Evolutionary conservation across 2,329 filamentous ascomycete species (phyloP), one percentile per base, ranked within the genome.

Genomic region (Pseudopyrenochaeta lycopersici): DNA sequence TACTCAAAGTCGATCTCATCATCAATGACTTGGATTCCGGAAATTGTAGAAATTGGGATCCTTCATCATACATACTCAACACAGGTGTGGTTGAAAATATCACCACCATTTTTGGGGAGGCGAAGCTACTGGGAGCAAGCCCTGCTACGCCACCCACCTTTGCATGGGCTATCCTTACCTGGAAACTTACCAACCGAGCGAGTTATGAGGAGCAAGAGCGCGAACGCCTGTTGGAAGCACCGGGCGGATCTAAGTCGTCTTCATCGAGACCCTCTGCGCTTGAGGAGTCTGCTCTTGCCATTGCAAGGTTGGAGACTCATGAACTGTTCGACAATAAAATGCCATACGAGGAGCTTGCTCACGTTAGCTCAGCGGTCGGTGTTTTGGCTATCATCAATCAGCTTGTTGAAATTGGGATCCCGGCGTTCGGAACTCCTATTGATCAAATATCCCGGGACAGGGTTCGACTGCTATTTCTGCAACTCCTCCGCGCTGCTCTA

Each of bases 61-160:
- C 38, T 72, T 82, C 57, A 72, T 83, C 83, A 0, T 97, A 92
- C 68, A 80, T 96, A 41, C 81, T 89, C 15, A 88, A 90, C 44
- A 84, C 87, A 2, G 83, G 86, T 6, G 85, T 90, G 17, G 81
- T 96, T n/a, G 83, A 85, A 43, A 84, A 88, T 48, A 84, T 97
- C 12, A 91, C 94, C 63, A 84, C 84, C 46, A 84, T 89, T n/a
- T 81, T 97, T 30, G 76, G 88, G 20, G 79, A 81, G 49, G 85
- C 87, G 7, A 81, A 81, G 23, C 70, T 77, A 15, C 39, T 71
- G 17, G 83, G 83, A 14, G 80, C 85, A n/a, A 79, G 81, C 32
- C 85, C 85, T 31, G 90, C 90, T 17, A 87, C 85, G 49, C 91
- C 91, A 1, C 86, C 90, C 15, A 84, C 91, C 17, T 90, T 96